Percentiles rank a stretch among this genome's conserved stretches.
These are phyloP conservation scores for Besnoitia besnoiti DNA, from an alignment of 169 alveolate genomes.

Conservation along the genomic window DNA sequence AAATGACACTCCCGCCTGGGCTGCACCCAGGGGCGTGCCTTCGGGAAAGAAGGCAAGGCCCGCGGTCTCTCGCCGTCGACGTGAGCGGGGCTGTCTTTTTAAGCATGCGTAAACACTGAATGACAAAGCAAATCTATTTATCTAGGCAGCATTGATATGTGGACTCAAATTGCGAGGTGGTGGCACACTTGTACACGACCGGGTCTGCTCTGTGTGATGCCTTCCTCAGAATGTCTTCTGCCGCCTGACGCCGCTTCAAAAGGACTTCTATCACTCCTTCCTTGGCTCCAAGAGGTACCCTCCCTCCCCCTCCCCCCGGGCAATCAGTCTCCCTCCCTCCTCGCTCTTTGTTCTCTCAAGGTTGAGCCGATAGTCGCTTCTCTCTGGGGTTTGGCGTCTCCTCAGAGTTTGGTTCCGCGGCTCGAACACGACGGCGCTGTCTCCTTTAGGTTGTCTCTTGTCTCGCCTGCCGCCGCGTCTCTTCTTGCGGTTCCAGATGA, in stretches of 20 bases:
- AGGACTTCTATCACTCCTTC: conserved; percentile 80
- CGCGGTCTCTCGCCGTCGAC: too few species aligned
- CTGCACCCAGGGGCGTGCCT: too few species aligned
- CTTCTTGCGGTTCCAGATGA: too few species aligned
- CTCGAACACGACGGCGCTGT: neutral
- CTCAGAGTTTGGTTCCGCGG: neutral
- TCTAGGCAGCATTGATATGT: too few species aligned
- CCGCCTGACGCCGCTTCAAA: conserved; percentile 85
- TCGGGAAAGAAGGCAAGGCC: too few species aligned
- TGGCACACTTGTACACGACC: too few species aligned
- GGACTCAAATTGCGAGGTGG: too few species aligned
- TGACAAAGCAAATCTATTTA: too few species aligned
- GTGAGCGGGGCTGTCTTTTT: too few species aligned
- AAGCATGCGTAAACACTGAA: too few species aligned
- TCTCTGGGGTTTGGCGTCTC: neutral
- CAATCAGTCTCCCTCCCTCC: neutral
- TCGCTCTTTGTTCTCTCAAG: neutral
- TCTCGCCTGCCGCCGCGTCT: neutral
- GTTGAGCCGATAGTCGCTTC: neutral
- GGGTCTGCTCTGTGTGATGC: neutral
- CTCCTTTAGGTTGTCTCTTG: neutral
- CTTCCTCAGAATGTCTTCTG: conserved; percentile 81
- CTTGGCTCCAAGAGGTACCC: conserved; percentile 69
- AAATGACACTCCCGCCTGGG: too few species aligned
- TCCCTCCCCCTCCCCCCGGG: neutral